Base-by-base conservation (phyloP, 2,329 filamentous ascomycete genomes). In the Pseudocercospora cruenta region DNA sequence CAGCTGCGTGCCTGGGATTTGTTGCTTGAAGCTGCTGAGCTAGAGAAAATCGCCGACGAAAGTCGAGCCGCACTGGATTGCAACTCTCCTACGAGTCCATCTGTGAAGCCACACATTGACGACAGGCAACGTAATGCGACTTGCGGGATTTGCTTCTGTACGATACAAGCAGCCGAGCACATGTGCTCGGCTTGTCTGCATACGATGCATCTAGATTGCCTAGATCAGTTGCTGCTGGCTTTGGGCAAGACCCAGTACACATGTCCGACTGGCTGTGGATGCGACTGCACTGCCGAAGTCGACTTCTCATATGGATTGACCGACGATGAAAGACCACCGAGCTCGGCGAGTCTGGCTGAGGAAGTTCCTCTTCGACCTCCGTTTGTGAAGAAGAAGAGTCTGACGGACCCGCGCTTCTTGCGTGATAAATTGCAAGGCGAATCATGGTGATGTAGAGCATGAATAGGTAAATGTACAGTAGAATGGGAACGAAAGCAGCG, bases 1-100 rank as follows among this genome's bases (percentile, higher is more conserved):
- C 79, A 87, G 63, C 80, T 90, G 4, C 83, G 83, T n/a, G 82
- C 84, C 8, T 89, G 87, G 87, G 82, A 82, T 12, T 70, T 90
- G 10, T 78, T 82, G 12, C 80, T 85, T 22, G 80, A 85, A 68
- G 81, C 83, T 58, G 83, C 84, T 14, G 87, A 90, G 74, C 79
- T 90, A 1, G 79, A 88, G 26, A 88, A 88, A 85, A 58, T 80
- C 81, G 31, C 53, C 14, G 57, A 54, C 55, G 58, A 43, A 4
- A 53, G 51, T 7, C 54, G 31, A 16, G 21, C 43, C 12, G 19
- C 22, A 22, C 31, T n/a, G 3, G 14, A n/a, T 21, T 12, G 24
- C 19, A 31, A 59, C 9, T 24, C 28, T 12, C 10, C 31, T 3
- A 16, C n/a, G 10, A 1, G 9, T n/a, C 62, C 33, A 19, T 43